Percentiles rank a stretch among this genome's conserved stretches.
Evolutionary conservation across 768 basidiomycete genomes (phyloP).

Genomic region (Lentinula raphanica): DNA sequence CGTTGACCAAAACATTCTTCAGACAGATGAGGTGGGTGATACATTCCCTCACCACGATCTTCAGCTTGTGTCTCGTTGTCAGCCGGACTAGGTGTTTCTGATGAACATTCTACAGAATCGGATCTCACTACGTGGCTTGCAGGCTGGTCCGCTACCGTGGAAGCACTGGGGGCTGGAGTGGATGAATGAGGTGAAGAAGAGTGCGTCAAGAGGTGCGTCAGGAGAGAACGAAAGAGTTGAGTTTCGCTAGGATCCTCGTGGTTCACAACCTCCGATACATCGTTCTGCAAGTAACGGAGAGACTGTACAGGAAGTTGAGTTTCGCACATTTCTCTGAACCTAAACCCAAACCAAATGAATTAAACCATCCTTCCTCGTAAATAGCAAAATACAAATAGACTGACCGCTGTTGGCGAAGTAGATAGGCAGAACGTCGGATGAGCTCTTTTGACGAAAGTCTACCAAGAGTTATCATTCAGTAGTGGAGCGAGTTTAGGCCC

Average conservation of each 20-base stretch:
- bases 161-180: neutral
- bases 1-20: conserved; percentile 56
- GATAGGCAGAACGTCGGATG: conserved; percentile 56
- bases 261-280: conserved; percentile 68
- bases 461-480: neutral
- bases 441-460: conserved; percentile 64
- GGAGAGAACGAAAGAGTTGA: conserved; percentile 55
- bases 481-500: neutral
- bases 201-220: conserved; percentile 56
- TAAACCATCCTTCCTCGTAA: too few relatives aligned
- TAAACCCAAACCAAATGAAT: conserved; percentile 21
- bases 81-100: neutral
- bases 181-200: conserved; percentile 18
- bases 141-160: too few relatives aligned
- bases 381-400: too few relatives aligned
- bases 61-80: conserved; percentile 14
- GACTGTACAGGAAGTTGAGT: conserved; percentile 54
- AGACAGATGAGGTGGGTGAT: conserved; percentile 23
- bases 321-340: conserved; percentile 82
- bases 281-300: conserved; percentile 63
- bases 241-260: conserved; percentile 60
- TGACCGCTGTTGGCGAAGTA: conserved; percentile 69
- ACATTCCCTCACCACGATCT: conserved; percentile 22
- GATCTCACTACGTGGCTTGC: too few relatives aligned
- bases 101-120: neutral